A percentile compares a stretch with the other conserved stretches of the same genome.
Conservation (phyloP, 805 yeast genomes). For the Starmerella vaccinii region DNA sequence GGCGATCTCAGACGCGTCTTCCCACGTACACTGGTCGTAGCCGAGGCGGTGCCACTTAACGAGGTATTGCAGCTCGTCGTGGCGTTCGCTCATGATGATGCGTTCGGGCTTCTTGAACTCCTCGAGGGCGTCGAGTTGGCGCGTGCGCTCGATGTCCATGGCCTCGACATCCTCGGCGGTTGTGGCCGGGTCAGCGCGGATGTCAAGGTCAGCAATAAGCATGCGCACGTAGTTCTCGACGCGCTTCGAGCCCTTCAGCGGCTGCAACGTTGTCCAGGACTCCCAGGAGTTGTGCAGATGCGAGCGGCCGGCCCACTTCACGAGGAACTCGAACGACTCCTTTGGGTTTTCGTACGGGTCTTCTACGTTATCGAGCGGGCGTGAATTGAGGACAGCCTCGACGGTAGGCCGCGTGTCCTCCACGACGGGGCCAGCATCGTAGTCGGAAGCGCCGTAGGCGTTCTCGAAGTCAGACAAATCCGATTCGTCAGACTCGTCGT, state of each 20-base stretch:
- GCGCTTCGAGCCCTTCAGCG: slow-evolving; percentile 65
- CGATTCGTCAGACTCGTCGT: slow-evolving; percentile 1
- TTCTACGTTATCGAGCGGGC: slow-evolving; percentile 32
- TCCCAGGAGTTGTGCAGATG: slow-evolving; percentile 97
- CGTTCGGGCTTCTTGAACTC: slow-evolving; percentile 84
- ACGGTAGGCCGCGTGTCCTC: slow-evolving; percentile 29
- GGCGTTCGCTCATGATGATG: slow-evolving; percentile 74
- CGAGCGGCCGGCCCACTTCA: slow-evolving; percentile 81
- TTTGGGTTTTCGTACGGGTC: slow-evolving; percentile 43
- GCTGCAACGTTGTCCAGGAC: slow-evolving; percentile 39
- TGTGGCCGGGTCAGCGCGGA: slow-evolving; percentile 68
- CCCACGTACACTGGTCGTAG: slow-evolving; percentile 97
- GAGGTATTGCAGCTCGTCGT: slow-evolving; percentile 51
- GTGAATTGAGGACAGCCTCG: slow-evolving; percentile 48
- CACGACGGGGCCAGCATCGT: neutral
- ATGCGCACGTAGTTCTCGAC: slow-evolving; percentile 80
- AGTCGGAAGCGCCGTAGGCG: slow-evolving; percentile 7
- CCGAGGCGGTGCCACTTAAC: slow-evolving; percentile 91
- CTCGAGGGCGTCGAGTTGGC: slow-evolving; percentile 69
- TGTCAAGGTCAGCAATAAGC: slow-evolving; percentile 61
- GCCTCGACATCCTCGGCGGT: slow-evolving; percentile 88
- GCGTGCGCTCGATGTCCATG: slow-evolving; percentile 82
- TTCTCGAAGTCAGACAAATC: slow-evolving; percentile 8
- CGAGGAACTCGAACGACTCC: slow-evolving; percentile 42
- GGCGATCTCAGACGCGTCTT: slow-evolving; percentile 78